A percentile compares a stretch with the other conserved stretches of the same genome.
Evolutionary conservation across 2,329 filamentous ascomycete species (phyloP).

Genomic region (Colletotrichum navitas): DNA sequence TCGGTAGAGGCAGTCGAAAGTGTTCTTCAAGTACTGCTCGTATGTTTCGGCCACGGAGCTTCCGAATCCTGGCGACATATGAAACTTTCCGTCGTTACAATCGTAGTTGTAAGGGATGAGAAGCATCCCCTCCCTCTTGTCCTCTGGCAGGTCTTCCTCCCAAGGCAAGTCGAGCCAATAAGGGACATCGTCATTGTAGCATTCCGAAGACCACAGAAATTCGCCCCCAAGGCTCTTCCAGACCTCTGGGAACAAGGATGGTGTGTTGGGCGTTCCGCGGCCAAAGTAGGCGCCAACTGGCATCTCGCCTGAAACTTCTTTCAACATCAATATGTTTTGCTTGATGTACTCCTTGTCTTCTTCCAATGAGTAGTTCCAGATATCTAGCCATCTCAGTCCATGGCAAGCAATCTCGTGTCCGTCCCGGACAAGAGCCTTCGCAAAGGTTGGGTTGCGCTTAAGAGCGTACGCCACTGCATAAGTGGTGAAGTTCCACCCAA

Average conservation of each 20-base stretch:
- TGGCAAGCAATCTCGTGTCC: conserved; percentile 58
- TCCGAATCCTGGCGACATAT: conserved; percentile 57
- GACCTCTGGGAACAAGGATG: conserved; percentile 46
- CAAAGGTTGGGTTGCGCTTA: conserved; percentile 56
- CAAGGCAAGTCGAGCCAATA: conserved; percentile 48
- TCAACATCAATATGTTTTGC: conserved; percentile 52
- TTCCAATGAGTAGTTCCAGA: conserved; percentile 53
- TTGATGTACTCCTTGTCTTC: conserved; percentile 55
- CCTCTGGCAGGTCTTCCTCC: conserved; percentile 47
- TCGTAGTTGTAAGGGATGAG: conserved; percentile 55
- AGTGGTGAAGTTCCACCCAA: conserved; percentile 57
- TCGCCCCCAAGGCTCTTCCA: conserved; percentile 47
- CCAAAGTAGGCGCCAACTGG: conserved; percentile 54
- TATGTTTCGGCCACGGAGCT: conserved; percentile 54
- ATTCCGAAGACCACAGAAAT: conserved; percentile 48
- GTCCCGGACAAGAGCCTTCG: conserved; percentile 54
- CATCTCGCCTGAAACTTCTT: conserved; percentile 50
- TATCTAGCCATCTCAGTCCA: conserved; percentile 58
- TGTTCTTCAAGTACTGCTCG: conserved; percentile 56
- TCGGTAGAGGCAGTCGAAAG: conserved; percentile 56
- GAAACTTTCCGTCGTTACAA: conserved; percentile 58
- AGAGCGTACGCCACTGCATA: conserved; percentile 56
- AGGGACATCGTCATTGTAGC: conserved; percentile 48
- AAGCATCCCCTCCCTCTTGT: conserved; percentile 54
- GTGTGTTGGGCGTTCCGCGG: conserved; percentile 48